Percentiles rank a stretch among this genome's conserved stretches.
phyloP scores from a whole-genome alignment of 2,329 filamentous ascomycete species.

The Nannizziopsis arthrosporioides region DNA sequence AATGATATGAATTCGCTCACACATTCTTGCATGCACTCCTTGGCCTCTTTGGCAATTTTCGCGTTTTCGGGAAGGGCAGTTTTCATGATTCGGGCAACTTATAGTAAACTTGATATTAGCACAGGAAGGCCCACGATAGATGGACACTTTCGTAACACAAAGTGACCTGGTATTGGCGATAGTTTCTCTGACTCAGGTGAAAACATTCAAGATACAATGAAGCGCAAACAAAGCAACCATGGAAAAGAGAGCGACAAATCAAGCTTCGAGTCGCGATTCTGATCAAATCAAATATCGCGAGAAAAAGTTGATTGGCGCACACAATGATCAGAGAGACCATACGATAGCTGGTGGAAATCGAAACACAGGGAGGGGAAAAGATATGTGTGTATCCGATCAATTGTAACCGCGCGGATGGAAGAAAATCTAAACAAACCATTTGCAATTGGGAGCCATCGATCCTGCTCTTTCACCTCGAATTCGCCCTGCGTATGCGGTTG shows the following conservation, averaged over 20 bases:
- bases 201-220: not conserved
- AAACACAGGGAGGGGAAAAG: not conserved
- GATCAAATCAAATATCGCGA: not conserved
- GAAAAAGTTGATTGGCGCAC: not conserved
- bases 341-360: not conserved
- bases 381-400: slow-evolving; percentile 7
- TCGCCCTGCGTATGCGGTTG: slow-evolving; percentile 69
- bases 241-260: not conserved
- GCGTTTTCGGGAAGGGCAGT: slow-evolving; percentile 93
- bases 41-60: slow-evolving; percentile 97
- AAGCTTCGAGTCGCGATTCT: not conserved
- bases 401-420: slow-evolving; percentile 14
- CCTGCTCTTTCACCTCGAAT: slow-evolving; percentile 99
- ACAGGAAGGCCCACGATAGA: slow-evolving; percentile 38
- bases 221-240: not conserved
- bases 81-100: slow-evolving; percentile 99
- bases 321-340: not conserved
- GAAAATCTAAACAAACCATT: slow-evolving; percentile 71
- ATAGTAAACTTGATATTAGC: slow-evolving; percentile 86
- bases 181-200: not conserved
- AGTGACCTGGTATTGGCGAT: not conserved
- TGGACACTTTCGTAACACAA: not conserved
- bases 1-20: slow-evolving; percentile 99
- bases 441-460: slow-evolving; percentile 98
- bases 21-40: slow-evolving; percentile 99